phyloP scores from a whole-genome alignment of 2,329 filamentous ascomycete genomes.

The Fusarium sp. region DNA sequence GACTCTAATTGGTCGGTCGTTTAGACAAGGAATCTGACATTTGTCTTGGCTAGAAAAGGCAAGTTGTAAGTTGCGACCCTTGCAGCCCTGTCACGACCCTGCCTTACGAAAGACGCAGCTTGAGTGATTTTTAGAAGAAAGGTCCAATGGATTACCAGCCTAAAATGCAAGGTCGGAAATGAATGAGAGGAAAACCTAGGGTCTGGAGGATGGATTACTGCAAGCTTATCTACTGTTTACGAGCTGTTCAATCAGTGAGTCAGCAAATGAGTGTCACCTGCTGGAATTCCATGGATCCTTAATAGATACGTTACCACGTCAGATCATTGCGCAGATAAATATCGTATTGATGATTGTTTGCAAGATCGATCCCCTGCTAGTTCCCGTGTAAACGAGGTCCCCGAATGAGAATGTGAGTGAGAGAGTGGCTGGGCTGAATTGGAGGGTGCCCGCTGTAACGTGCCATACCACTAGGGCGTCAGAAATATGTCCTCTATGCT shows the following conservation, averaged over 20 bases:
- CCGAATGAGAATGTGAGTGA: neutral
- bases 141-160: constrained; percentile 1
- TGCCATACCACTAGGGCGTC: neutral
- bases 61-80: constrained; percentile 16
- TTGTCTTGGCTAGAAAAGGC: constrained; percentile 15
- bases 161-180: constrained; percentile 15
- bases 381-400: constrained; percentile 29
- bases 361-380: constrained; percentile 24
- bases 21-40: constrained; percentile 1
- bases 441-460: constrained; percentile 15
- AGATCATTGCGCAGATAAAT: constrained; percentile 4
- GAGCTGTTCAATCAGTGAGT: neutral
- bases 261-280: constrained; percentile 1
- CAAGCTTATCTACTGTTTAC: neutral
- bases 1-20: constrained; percentile 13
- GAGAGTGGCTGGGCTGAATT: constrained; percentile 12
- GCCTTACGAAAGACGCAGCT: neutral
- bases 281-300: constrained; percentile 1
- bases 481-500: no score
- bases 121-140: constrained; percentile 17
- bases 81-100: constrained; percentile 2
- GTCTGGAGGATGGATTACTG: neutral
- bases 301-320: neutral
- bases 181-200: constrained; percentile 1
- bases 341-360: constrained; percentile 7